These are phyloP conservation scores for Cryptococcus maquisensis DNA, from an alignment of 1,284 basidiomycete genomes.

Conservation along the genomic window DNA sequence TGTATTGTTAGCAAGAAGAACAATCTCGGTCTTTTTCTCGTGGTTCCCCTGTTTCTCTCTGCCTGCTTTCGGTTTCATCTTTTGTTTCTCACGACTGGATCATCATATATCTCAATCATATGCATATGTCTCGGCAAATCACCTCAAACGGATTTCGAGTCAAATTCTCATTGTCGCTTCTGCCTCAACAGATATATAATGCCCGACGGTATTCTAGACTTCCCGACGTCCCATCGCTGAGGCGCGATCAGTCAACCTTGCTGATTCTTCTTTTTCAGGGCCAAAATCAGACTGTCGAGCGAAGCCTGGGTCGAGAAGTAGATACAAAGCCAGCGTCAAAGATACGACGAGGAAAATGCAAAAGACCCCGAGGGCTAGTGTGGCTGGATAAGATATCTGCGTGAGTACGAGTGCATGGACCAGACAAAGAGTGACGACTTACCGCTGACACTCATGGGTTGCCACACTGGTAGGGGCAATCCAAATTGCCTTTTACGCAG, in stretches of 20 bases:
- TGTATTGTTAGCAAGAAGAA: no score
- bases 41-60: neutral
- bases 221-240: neutral
- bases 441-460: neutral
- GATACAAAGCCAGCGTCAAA: constrained; percentile 6
- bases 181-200: no score
- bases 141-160: neutral
- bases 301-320: constrained; percentile 12
- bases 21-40: neutral
- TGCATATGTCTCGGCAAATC: neutral
- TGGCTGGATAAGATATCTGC: neutral
- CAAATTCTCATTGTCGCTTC: neutral
- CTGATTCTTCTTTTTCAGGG: constrained; percentile 1
- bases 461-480: no score
- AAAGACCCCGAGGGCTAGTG: constrained; percentile 7
- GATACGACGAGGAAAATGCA: constrained; percentile 3
- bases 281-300: neutral
- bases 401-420: neutral
- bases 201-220: no score
- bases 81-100: neutral
- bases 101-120: constrained; percentile 1
- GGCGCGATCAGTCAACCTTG: constrained; percentile 1
- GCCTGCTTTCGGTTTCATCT: neutral
- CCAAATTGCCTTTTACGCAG: no score
- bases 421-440: neutral